Conservation (phyloP, 2,329 filamentous ascomycete species). For the Ramularia collo-cygni region DNA sequence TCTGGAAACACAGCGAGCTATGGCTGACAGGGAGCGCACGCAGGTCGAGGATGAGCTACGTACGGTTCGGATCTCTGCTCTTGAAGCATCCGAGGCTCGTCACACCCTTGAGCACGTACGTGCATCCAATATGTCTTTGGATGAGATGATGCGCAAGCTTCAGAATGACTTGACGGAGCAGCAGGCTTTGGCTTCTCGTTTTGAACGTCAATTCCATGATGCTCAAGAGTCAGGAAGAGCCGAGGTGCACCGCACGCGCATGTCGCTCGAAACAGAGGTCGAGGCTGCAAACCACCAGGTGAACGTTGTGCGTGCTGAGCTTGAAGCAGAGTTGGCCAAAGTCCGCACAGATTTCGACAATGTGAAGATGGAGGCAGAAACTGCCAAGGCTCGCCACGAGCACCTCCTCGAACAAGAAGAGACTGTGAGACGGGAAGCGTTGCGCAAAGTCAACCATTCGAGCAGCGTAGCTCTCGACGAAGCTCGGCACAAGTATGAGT, state of each 20-base stretch:
- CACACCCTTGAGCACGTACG: constrained; percentile 55
- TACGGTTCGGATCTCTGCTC: constrained; percentile 51
- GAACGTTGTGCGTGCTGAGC: constrained; percentile 71
- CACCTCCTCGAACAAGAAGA: constrained; percentile 78
- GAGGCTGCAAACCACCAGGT: constrained; percentile 80
- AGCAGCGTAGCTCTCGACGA: constrained; percentile 49
- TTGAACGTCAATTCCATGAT: constrained; percentile 77
- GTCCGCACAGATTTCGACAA: constrained; percentile 70
- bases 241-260: constrained; percentile 74
- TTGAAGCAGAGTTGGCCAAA: constrained; percentile 70
- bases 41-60: constrained; percentile 42
- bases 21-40: constrained; percentile 37
- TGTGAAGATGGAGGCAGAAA: constrained; percentile 71
- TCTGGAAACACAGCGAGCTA: constrained; percentile 46
- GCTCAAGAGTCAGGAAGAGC: constrained; percentile 70
- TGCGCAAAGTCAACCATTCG: constrained; percentile 49
- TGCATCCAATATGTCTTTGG: constrained; percentile 21
- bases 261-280: constrained; percentile 72
- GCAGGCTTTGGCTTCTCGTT: constrained; percentile 60
- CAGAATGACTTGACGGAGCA: constrained; percentile 62
- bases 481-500: constrained; percentile 50
- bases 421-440: constrained; percentile 56
- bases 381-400: constrained; percentile 71
- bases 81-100: constrained; percentile 69
- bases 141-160: constrained; percentile 25